A percentile compares a stretch with the other conserved stretches of the same genome.
phyloP scores from a whole-genome alignment of 768 basidiomycete species.

The Mycena chlorophos region DNA sequence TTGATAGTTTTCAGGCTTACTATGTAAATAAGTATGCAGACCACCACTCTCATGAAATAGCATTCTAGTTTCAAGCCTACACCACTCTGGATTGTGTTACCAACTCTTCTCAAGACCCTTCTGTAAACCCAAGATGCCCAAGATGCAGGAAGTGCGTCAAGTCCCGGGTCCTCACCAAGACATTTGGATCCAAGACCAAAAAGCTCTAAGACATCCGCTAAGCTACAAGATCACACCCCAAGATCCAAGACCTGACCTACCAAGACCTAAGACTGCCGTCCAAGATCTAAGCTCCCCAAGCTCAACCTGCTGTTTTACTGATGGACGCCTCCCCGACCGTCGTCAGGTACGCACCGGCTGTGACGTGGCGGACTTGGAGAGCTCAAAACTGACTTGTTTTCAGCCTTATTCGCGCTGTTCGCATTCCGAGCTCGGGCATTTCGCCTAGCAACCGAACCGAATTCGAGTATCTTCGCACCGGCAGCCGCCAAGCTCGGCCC shows the following conservation, averaged over 20 bases:
- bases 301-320: not conserved
- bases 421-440: too few relatives aligned
- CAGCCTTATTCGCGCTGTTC: too few relatives aligned
- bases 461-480: too few relatives aligned
- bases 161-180: not conserved
- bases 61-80: not conserved
- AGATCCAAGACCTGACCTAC: not conserved
- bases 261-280: not conserved
- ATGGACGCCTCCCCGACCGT: too few relatives aligned
- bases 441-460: too few relatives aligned
- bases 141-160: not conserved
- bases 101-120: not conserved
- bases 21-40: conserved; percentile 24
- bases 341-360: too few relatives aligned
- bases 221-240: not conserved
- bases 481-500: too few relatives aligned
- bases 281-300: not conserved
- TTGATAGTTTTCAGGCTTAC: conserved; percentile 25
- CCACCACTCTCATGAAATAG: conserved; percentile 13
- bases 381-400: too few relatives aligned
- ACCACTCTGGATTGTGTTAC: not conserved
- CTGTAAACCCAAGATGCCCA: not conserved
- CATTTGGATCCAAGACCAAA: not conserved
- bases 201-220: not conserved
- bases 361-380: too few relatives aligned